A percentile compares a stretch with the other conserved stretches of the same genome.
phyloP scores from a whole-genome alignment of 1,139 yeast species.

The Geotrichum citri-aurantii region DNA sequence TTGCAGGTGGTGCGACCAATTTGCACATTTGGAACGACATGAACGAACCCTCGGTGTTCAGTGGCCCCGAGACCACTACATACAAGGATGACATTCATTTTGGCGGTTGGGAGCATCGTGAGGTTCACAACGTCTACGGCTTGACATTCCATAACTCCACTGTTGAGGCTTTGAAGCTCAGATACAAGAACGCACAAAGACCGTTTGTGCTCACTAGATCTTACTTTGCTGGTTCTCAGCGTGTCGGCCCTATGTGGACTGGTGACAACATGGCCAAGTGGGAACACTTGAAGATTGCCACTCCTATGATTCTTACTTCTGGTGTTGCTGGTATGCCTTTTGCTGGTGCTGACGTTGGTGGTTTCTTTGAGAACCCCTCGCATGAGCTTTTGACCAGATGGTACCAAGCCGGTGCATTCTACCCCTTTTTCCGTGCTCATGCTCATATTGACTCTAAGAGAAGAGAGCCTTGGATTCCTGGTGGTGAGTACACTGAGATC shows the following conservation, averaged over 20 bases:
- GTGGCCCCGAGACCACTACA: slow-evolving; percentile 89
- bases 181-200: slow-evolving; percentile 52
- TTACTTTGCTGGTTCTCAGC: slow-evolving; percentile 85
- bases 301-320: slow-evolving; percentile 81
- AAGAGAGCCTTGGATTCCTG: slow-evolving; percentile 86
- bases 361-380: slow-evolving; percentile 87
- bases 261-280: slow-evolving; percentile 94
- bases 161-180: slow-evolving; percentile 51
- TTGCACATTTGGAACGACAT: slow-evolving; percentile 93
- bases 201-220: slow-evolving; percentile 91
- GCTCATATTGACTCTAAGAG: slow-evolving; percentile 91
- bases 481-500: slow-evolving; percentile 63
- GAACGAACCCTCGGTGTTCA: slow-evolving; percentile 95
- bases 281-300: slow-evolving; percentile 74
- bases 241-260: slow-evolving; percentile 93
- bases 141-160: slow-evolving; percentile 76
- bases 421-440: slow-evolving; percentile 94
- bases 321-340: slow-evolving; percentile 87
- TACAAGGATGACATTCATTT: slow-evolving; percentile 74
- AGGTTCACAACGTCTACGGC: slow-evolving; percentile 83
- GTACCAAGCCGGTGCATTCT: slow-evolving; percentile 95
- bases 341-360: slow-evolving; percentile 95
- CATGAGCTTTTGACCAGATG: slow-evolving; percentile 78
- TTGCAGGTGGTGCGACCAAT: slow-evolving; percentile 54
- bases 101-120: slow-evolving; percentile 85